Evolutionary conservation across 306 rosid species (phyloP), one percentile per base, ranked within the genome.

Genomic region (Canavalia gladiata): DNA sequence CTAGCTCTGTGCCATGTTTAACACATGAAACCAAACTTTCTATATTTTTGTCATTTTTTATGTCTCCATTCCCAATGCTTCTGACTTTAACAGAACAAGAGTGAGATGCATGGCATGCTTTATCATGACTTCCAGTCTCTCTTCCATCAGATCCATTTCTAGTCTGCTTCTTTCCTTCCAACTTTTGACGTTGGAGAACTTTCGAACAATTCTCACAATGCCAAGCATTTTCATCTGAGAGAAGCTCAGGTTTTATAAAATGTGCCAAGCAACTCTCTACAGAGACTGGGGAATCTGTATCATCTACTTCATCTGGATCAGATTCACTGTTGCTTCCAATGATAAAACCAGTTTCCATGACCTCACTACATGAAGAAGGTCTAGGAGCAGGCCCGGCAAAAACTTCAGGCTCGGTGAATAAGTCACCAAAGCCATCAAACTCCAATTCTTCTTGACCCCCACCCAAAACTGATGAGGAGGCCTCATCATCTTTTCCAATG

Each of bases 231-330:
- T 94, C 98, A 45, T 89, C 82, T 0, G 91, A 87, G 74, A 96
- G 98, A 81, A 92, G 94, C 89, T 96, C 98, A 5, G 97, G 98
- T 87, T 90, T 94, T 49, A 87, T 90, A 88, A 92, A 96, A 86
- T 89, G 90, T 75, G 90, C 82, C 84, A 96, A 90, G 83, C 99
- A 96, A 90, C 92, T 92, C 85, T 92, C 98, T 49, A 96, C 87
- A 28, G 99, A 93, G 28, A 96, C 97, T 0, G 96, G 99, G 81
- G 98, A 89, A 89, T 88, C 82, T 9, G 97, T 76, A 72, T 94
- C 88, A 87, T 96, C 99, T 85, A 96, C 97, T 92, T 93, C 99
- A 84, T 94, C 97, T 8, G 97, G 92, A 84, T 96, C 99, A 74
- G 99, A 96, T 73, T 93, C 98, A 35, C 94, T 92, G 73, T 62